phyloP scores from a whole-genome alignment of 176 grass and related monocot genomes.

The Oryza nivara region DNA sequence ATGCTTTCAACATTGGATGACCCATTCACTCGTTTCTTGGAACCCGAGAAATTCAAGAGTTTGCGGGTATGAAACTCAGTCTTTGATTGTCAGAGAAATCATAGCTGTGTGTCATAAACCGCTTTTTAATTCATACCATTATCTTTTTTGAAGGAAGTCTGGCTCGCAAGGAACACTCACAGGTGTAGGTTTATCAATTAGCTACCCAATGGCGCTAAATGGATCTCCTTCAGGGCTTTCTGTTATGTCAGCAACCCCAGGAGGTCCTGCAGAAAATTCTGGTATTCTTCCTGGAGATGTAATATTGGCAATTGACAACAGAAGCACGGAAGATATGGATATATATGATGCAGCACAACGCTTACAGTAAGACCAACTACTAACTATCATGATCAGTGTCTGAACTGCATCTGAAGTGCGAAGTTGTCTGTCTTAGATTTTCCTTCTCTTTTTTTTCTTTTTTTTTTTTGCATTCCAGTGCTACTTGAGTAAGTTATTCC shows the following conservation, averaged over 20 bases:
- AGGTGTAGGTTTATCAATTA: slow-evolving; percentile 89
- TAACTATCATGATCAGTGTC: not conserved
- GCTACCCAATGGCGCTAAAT: slow-evolving; percentile 68
- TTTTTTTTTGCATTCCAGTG: not conserved
- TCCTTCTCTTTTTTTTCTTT: not conserved
- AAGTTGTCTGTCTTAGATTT: slow-evolving; percentile 21
- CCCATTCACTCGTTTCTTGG: slow-evolving; percentile 94
- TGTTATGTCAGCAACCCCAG: slow-evolving; percentile 80
- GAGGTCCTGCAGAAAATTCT: slow-evolving; percentile 83
- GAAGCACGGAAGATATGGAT: slow-evolving; percentile 83
- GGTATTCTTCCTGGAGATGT: slow-evolving; percentile 83
- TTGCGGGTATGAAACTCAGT: slow-evolving; percentile 72
- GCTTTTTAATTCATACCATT: slow-evolving; percentile 41
- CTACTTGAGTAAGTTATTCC: not conserved
- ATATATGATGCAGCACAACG: slow-evolving; percentile 91
- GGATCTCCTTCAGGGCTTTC: slow-evolving; percentile 74
- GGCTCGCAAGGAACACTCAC: slow-evolving; percentile 93
- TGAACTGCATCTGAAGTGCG: not conserved
- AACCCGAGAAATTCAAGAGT: slow-evolving; percentile 97
- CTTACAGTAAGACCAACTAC: slow-evolving; percentile 67
- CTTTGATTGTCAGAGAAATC: slow-evolving; percentile 8
- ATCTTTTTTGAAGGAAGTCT: slow-evolving; percentile 91
- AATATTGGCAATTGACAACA: slow-evolving; percentile 83
- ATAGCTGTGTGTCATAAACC: slow-evolving; percentile 18
- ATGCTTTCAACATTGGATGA: slow-evolving; percentile 92